Evolutionary conservation across 2,329 filamentous ascomycete species (phyloP).

Genomic region (Samsoniella hepiali): DNA sequence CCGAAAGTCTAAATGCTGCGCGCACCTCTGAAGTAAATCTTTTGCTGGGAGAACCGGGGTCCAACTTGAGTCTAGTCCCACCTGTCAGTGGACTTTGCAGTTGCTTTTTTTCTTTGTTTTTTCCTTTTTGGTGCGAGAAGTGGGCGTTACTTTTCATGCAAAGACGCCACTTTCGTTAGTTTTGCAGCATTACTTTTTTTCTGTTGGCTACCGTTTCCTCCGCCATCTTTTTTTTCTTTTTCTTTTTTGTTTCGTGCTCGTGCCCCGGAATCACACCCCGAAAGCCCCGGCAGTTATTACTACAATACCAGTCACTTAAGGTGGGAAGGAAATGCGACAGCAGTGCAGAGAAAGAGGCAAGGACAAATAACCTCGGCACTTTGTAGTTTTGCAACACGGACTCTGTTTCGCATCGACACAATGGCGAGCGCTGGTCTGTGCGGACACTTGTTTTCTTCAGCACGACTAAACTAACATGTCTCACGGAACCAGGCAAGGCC

Average conservation of each 20-base stretch:
- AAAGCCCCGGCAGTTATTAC: background rate
- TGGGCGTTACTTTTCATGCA: constrained; percentile 3
- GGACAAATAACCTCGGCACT: background rate
- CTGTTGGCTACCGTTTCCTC: background rate
- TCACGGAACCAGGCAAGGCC: background rate
- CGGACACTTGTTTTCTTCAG: constrained; percentile 1
- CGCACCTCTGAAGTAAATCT: no score
- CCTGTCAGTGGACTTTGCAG: background rate
- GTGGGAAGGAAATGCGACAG: no score
- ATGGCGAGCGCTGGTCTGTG: background rate
- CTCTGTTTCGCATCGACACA: background rate
- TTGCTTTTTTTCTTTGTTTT: background rate
- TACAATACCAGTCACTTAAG: background rate
- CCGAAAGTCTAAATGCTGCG: no score
- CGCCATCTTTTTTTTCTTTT: background rate
- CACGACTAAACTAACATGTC: background rate
- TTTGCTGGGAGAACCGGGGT: no score
- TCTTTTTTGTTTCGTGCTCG: no score
- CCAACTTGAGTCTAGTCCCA: background rate
- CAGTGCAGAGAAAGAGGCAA: background rate
- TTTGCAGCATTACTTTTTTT: background rate
- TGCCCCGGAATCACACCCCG: background rate
- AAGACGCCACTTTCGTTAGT: constrained; percentile 1
- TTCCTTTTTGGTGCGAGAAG: background rate
- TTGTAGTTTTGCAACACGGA: background rate